Conservation (phyloP, 768 basidiomycete species). For the Trametes sanguinea region DNA sequence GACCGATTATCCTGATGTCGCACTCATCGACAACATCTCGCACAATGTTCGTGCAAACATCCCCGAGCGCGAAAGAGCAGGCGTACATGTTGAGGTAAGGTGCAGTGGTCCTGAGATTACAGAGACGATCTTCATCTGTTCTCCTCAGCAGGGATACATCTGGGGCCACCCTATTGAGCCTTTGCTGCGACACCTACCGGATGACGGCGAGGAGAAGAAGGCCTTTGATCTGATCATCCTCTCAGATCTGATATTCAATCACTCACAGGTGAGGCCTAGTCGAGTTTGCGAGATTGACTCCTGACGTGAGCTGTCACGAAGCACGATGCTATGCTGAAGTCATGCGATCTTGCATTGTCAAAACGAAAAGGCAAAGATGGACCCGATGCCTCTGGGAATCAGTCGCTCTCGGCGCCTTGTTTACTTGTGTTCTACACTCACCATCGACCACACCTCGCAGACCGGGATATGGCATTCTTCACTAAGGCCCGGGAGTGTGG, state of each 20-base stretch:
- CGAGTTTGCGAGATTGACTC: not conserved
- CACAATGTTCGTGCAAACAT: conserved; percentile 69
- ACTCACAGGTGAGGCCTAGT: conserved; percentile 67
- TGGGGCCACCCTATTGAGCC: conserved; percentile 68
- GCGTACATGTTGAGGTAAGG: conserved; percentile 38
- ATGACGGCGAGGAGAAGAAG: conserved; percentile 20
- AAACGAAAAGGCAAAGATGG: not conserved
- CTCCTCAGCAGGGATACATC: conserved; percentile 62
- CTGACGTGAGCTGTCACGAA: conserved; percentile 31
- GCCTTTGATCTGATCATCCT: conserved; percentile 82
- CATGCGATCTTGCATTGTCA: conserved; percentile 54
- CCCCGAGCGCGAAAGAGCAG: conserved; percentile 18
- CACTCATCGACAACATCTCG: conserved; percentile 72
- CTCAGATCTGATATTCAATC: conserved; percentile 94
- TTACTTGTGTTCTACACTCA: conserved; percentile 89
- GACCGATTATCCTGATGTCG: conserved; percentile 89
- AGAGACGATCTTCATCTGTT: not conserved
- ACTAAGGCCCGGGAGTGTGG: conserved; percentile 56
- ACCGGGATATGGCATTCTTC: conserved; percentile 85
- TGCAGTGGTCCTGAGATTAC: conserved; percentile 20
- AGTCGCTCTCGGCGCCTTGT: conserved; percentile 34
- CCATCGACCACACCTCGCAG: conserved; percentile 81
- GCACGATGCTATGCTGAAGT: conserved; percentile 80
- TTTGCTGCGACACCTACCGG: conserved; percentile 40
- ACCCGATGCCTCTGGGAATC: not conserved